phyloP scores from a whole-genome alignment of 208 protist species.

The Novymonas esmeraldas region DNA sequence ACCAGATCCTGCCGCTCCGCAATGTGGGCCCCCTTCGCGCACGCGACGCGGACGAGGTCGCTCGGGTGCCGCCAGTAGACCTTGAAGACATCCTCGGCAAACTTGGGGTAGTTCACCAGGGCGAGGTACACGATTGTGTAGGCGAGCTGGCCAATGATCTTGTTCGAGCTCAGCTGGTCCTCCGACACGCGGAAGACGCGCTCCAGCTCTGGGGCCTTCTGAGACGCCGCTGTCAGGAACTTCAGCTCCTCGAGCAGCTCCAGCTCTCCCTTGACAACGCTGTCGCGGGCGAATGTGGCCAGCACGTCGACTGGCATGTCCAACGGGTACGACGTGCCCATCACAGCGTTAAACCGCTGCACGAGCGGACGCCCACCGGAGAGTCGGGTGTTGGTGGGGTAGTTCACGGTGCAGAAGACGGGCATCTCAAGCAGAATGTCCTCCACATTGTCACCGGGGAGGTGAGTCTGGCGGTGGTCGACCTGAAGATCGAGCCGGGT shows the following conservation, averaged over 20 bases:
- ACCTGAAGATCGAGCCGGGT: slow-evolving; percentile 87
- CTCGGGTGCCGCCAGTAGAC: slow-evolving; percentile 74
- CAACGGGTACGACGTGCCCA: slow-evolving; percentile 87
- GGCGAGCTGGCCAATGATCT: slow-evolving; percentile 86
- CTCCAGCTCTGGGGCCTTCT: slow-evolving; percentile 76
- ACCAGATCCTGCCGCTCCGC: slow-evolving; percentile 74
- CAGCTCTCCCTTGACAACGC: slow-evolving; percentile 58
- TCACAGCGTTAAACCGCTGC: slow-evolving; percentile 90
- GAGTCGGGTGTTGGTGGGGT: slow-evolving; percentile 84
- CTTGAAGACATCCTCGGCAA: slow-evolving; percentile 82
- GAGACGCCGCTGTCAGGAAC: slow-evolving; percentile 72
- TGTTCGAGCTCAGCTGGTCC: slow-evolving; percentile 81
- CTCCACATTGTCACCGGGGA: slow-evolving; percentile 70
- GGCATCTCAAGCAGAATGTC: slow-evolving; percentile 88
- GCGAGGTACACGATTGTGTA: slow-evolving; percentile 92
- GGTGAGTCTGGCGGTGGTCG: slow-evolving; percentile 68
- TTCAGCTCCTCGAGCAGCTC: slow-evolving; percentile 86
- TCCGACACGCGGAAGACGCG: slow-evolving; percentile 84
- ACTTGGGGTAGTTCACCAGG: slow-evolving; percentile 70
- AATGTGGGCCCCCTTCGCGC: slow-evolving; percentile 84
- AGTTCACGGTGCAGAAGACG: slow-evolving; percentile 89
- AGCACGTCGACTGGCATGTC: slow-evolving; percentile 92
- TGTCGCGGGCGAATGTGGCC: slow-evolving; percentile 70
- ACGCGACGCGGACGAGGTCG: slow-evolving; percentile 87
- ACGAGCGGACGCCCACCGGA: slow-evolving; percentile 84